Evolutionary conservation across 306 rosid species (phyloP), one percentile per base, ranked within the genome.

Genomic region (Purshia tridentata): DNA sequence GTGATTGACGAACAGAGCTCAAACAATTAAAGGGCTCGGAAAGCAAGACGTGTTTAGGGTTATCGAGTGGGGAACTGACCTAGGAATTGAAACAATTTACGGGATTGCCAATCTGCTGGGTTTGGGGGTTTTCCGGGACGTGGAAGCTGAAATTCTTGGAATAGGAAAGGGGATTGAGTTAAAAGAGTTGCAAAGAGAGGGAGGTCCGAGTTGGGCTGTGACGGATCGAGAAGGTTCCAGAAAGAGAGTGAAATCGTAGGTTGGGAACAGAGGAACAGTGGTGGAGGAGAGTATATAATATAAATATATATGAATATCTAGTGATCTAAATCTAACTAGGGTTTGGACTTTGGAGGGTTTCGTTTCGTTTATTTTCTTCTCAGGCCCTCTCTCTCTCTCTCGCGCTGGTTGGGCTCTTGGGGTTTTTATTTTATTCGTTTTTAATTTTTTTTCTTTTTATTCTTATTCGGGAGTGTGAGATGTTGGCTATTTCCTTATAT

Each of bases 201-300:
- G 35, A 29, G 35, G 35, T 29, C 35, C 19, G 14, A 44, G 37
- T 46, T 11, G 48, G 35, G 68, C 29, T 58, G 0, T n/a, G 19
- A 37, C 41, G 49, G 82, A 78, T 72, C 82, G 49, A 63, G 82
- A 72, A 56, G 73, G 41, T 65, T 71, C 73, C 60, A 62, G 51
- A 70, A 49, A 18, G 48, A 51, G 48, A 8, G 60, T 14, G 42
- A 42, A 6, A 71, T n/a, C 35, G 2, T 48, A 6, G 18, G 41
- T n/a, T 54, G 70, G 16, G 35, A 57, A 57, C 8, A 14, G 66
- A 70, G 73, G 46, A 22, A 52, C 18, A 65, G 48, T 11, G 73
- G 48, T 6, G 72, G 15, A 14, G 64, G 62, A 3, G 11, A 0
- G 40, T 40, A 15, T 8, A 62, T 19, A 16, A 18, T 41, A 14